These are phyloP conservation scores for Verticillium tricorpus DNA, from an alignment of 2,329 filamentous ascomycete species.

Conservation along the genomic window DNA sequence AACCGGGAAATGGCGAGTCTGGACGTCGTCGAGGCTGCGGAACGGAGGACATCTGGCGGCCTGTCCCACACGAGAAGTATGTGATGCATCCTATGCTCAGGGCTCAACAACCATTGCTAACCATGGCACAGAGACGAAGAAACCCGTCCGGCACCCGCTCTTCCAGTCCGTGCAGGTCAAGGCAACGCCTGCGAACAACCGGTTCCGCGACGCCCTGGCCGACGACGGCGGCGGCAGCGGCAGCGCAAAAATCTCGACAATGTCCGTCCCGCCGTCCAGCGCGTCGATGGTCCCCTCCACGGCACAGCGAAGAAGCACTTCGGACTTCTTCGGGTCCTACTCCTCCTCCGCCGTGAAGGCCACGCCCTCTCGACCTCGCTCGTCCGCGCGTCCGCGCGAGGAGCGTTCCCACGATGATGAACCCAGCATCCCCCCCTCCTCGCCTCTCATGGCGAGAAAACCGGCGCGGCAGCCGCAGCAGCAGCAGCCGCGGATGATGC, in stretches of 20 bases:
- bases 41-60: constrained; percentile 50
- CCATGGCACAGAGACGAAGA: constrained; percentile 43
- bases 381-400: background rate
- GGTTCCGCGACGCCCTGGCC: constrained; percentile 47
- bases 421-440: constrained; percentile 28
- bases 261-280: constrained; percentile 29
- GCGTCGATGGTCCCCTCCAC: constrained; percentile 37
- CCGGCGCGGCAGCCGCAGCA: constrained; percentile 1
- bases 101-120: constrained; percentile 21
- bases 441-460: constrained; percentile 25
- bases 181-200: constrained; percentile 51
- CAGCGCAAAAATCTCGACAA: constrained; percentile 6
- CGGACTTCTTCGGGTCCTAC: constrained; percentile 20
- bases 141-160: constrained; percentile 34
- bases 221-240: constrained; percentile 16
- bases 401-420: constrained; percentile 18
- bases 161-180: constrained; percentile 45
- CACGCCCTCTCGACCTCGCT: constrained; percentile 9
- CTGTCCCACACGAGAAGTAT: constrained; percentile 45
- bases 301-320: constrained; percentile 25
- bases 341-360: constrained; percentile 13
- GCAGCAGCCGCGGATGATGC: background rate
- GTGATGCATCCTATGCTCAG: constrained; percentile 14
- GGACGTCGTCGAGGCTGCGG: constrained; percentile 61
- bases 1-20: constrained; percentile 68